Evolutionary conservation across 352 stramenopile genomes (phyloP).

Genomic region (Phytophthora aleatoria): DNA sequence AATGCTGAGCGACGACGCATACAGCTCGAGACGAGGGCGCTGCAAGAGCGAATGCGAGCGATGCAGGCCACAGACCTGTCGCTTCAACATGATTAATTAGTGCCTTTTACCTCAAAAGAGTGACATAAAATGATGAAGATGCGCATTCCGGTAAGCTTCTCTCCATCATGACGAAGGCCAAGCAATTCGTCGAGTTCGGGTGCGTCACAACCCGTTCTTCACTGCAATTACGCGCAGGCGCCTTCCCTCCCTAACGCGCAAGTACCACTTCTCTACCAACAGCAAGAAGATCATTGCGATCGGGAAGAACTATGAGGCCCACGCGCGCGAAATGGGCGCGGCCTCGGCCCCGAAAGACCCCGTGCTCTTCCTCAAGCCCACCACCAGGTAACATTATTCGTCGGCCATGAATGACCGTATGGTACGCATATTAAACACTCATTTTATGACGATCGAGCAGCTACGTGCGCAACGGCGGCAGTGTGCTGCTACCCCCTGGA

Average conservation of each 20-base stretch:
- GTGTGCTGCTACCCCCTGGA: conserved; percentile 64
- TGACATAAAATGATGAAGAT: conserved; percentile 3
- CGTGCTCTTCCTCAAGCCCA: conserved; percentile 86
- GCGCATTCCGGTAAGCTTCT: background rate
- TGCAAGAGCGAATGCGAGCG: conserved; percentile 62
- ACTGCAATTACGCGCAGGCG: background rate
- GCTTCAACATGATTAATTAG: conserved; percentile 11
- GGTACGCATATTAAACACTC: background rate
- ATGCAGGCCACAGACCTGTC: conserved; percentile 24
- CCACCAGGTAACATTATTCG: conserved; percentile 39
- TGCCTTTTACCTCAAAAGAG: conserved; percentile 6
- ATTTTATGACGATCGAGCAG: conserved; percentile 16
- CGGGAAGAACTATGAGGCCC: conserved; percentile 87
- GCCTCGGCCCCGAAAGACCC: conserved; percentile 66
- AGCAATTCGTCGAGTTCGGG: conserved; percentile 62
- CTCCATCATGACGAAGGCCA: conserved; percentile 37
- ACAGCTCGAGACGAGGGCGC: conserved; percentile 51
- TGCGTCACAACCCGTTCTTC: conserved; percentile 9
- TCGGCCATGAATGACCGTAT: background rate
- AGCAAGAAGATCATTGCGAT: conserved; percentile 87
- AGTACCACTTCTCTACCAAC: background rate
- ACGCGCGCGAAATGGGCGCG: conserved; percentile 81
- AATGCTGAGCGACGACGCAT: conserved; percentile 47
- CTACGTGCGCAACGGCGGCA: conserved; percentile 65
- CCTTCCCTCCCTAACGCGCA: background rate